Evolutionary conservation across 768 basidiomycete species (phyloP), one percentile per base, ranked within the genome.

Genomic region (Tylopilus vinaceipallidus): DNA sequence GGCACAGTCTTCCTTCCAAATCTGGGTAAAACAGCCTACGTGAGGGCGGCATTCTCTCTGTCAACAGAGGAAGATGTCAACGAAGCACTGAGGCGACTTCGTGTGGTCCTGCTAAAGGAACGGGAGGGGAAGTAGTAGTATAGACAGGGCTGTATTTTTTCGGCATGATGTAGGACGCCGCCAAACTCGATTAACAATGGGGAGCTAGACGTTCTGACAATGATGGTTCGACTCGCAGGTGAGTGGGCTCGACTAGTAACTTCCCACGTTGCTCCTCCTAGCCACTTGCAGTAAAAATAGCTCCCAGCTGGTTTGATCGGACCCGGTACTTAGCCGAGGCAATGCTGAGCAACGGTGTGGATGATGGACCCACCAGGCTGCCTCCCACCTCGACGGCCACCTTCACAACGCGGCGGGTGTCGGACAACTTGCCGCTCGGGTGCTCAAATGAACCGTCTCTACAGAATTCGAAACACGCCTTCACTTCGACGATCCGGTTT

Each of bases 31-130:
- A 84, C 86, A 7, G 74, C 82, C 20, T 90, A 86, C 63, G 88
- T 95, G 24, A 78, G 94, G 36, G 89, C 90, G 16, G 76, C 88
- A 33, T 97, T 95, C 70, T 90, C 88, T 62, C 64, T 88, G 50
- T 71, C 81, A 17, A 71, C 73, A 1, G 79, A 79, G 47, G 79
- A 81, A 29, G 80, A 92, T 35, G 83, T 90, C 3, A 82, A 91
- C 40, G 80, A 85, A 70, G 93, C 84, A 2, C 63, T 95, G 54
- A 72, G 68, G 52, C 73, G 92, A 53, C 68, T 97, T 4, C 71
- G 69, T 32, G 65, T 55, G 27, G 77, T 80, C 3, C 53, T 71
- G 32, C 45, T 69, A 19, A 55, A 57, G 49, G 67, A 60, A 35
- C 56, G 63, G 37, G 55, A 51, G 17, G 45, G 23, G 27, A 45